Evolutionary conservation across 2,329 filamentous ascomycete genomes (phyloP), one percentile per base, ranked within the genome.

Genomic region (Thielaviopsis ethacetica): DNA sequence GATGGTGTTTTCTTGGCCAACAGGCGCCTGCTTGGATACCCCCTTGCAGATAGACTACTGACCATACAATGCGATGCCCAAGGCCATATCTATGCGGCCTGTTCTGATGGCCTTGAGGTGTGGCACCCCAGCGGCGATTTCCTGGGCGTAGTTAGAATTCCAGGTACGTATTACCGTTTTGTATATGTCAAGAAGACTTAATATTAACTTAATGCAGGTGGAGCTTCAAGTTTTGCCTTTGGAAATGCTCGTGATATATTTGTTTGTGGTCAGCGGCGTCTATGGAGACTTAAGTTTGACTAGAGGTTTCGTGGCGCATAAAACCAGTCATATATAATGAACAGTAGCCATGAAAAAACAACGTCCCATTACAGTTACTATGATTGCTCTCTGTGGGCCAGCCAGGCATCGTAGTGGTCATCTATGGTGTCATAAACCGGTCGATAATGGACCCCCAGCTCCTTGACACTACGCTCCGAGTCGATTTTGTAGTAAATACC

Each of bases 1-100:
- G 69, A n/a, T 72, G 71, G 0, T 73, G 75, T 51, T 66, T 80
- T 24, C 66, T 63, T 58, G 34, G 41, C 50, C 1, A 79, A 79
- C 63, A 70, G 72, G 17, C 70, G 77, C 30, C 65, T 80, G 0
- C 81, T 81, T 61, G 74, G 76, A 1, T 73, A 75, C 65, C 73
- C 74, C 0, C 72, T 75, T 49, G 68, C 65, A 0, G 76, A 76
- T 0, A 69, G 77, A 2, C 77, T 77, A 0, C 74, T 69, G 61
- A 71, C 69, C n/a, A 74, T 77, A 59, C 75, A 76, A 59, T 74
- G 71, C 59, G 75, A 77, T 54, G 62, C 69, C 0, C 56, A 70
- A 4, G 76, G 75, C 0, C 76, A 78, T 57, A 72, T 79, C 0
- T 78, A 76, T 65, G 68, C 71, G 34, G 76, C 74, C 2, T 75